Evolutionary conservation across 768 basidiomycete genomes (phyloP).

Genomic region (Russula sp.): DNA sequence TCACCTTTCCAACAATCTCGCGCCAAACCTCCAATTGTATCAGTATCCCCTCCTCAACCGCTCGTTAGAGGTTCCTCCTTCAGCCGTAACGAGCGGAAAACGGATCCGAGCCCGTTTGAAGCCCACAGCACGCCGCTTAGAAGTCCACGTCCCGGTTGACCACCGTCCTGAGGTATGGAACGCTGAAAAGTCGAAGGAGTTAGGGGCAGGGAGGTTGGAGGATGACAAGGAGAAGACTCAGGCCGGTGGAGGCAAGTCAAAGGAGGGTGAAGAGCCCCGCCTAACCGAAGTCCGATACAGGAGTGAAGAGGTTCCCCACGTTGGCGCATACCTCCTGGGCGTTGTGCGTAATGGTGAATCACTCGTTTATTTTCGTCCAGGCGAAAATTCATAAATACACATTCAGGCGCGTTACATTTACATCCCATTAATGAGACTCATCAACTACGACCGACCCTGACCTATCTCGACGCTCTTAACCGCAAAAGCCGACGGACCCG

Average conservation of each 20-base stretch:
- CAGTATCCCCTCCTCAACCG: constrained; percentile 77
- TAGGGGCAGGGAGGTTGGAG: constrained; percentile 63
- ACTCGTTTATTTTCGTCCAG: constrained; percentile 7
- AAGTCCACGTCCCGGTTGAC: constrained; percentile 82
- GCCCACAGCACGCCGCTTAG: constrained; percentile 56
- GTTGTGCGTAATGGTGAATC: constrained; percentile 65
- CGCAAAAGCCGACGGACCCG: constrained; percentile 54
- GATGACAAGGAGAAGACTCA: constrained; percentile 82
- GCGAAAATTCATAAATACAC: constrained; percentile 14
- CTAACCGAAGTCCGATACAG: constrained; percentile 66
- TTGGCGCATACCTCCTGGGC: constrained; percentile 71
- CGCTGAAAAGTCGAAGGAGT: constrained; percentile 58
- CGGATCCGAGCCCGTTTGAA: constrained; percentile 73
- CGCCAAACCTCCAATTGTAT: constrained; percentile 68
- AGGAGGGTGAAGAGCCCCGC: constrained; percentile 41
- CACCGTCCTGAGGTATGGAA: constrained; percentile 80
- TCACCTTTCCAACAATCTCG: constrained; percentile 60
- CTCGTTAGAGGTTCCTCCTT: constrained; percentile 73
- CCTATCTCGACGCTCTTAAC: constrained; percentile 72
- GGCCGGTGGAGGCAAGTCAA: constrained; percentile 40
- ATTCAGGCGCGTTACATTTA: constrained; percentile 64
- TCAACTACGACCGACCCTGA: constrained; percentile 78
- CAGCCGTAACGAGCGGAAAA: constrained; percentile 69
- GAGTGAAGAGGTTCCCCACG: constrained; percentile 67
- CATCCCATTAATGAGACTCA: constrained; percentile 79